Evolutionary conservation across 306 rosid species (phyloP).

Genomic region (Geum urbanum): DNA sequence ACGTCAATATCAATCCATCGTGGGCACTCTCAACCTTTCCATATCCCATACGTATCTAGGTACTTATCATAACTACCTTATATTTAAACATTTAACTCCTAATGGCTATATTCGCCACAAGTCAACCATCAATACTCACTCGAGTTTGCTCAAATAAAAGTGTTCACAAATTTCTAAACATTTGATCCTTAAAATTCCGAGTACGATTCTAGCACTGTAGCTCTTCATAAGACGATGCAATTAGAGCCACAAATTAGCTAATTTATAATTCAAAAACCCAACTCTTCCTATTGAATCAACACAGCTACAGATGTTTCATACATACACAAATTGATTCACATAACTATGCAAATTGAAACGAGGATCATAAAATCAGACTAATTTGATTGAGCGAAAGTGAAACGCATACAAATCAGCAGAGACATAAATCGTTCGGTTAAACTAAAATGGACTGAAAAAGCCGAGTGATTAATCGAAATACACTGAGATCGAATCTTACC

Average conservation of each 20-base stretch:
- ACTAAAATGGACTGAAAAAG: neutral
- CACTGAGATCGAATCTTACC: conserved; percentile 36
- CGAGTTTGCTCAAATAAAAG: neutral
- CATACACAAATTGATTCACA: neutral
- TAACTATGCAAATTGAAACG: neutral
- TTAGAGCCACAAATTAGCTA: neutral
- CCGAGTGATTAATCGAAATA: neutral
- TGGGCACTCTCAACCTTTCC: neutral
- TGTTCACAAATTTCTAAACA: neutral
- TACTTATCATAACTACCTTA: too few species aligned
- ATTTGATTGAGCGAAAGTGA: neutral
- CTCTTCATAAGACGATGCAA: neutral
- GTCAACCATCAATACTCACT: neutral
- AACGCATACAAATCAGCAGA: neutral
- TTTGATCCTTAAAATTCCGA: neutral
- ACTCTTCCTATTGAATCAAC: conserved; percentile 17
- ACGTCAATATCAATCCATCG: neutral
- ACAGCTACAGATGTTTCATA: neutral
- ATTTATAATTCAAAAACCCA: conserved; percentile 7
- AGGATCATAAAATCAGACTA: neutral
- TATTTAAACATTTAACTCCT: neutral
- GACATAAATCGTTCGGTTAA: neutral
- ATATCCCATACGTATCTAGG: neutral
- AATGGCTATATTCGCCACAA: neutral
- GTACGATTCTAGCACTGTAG: neutral